Conservation (phyloP, 495 filamentous ascomycete genomes). For the Baudoinia panamericana region DNA sequence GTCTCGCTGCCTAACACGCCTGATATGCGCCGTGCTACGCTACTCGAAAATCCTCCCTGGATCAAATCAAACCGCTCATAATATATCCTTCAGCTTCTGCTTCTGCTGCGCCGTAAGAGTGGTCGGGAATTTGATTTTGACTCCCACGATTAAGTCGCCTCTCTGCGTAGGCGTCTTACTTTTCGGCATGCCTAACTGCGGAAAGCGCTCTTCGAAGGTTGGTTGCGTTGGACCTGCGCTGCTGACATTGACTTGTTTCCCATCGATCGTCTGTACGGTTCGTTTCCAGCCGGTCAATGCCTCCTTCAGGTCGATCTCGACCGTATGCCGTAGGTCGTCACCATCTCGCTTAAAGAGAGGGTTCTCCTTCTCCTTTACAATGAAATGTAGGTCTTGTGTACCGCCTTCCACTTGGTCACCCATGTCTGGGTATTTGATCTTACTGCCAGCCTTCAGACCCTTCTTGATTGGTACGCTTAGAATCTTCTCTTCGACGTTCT, state of each 20-base stretch:
- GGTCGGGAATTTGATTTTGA: conserved; percentile 82
- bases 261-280: conserved; percentile 86
- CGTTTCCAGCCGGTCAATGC: conserved; percentile 90
- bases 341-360: conserved; percentile 69
- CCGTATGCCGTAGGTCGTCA: conserved; percentile 63
- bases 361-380: conserved; percentile 85
- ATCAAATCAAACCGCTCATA: conserved; percentile 26
- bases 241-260: conserved; percentile 61
- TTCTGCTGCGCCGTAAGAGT: conserved; percentile 65
- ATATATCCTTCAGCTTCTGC: conserved; percentile 58
- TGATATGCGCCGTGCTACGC: background rate
- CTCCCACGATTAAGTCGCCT: conserved; percentile 77
- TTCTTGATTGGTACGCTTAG: conserved; percentile 90
- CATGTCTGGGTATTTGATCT: conserved; percentile 92
- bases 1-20: too few relatives aligned
- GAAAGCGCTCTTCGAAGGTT: conserved; percentile 66
- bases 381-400: conserved; percentile 90
- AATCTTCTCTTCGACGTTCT: conserved; percentile 73
- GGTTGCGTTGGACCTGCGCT: conserved; percentile 75
- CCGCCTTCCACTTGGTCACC: conserved; percentile 95
- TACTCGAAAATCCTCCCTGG: background rate
- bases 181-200: conserved; percentile 77
- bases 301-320: conserved; percentile 84
- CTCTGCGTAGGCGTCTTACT: conserved; percentile 73
- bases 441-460: conserved; percentile 86